Evolutionary conservation across 805 yeast genomes (phyloP).

Genomic region (Metschnikowia peoriensis): DNA sequence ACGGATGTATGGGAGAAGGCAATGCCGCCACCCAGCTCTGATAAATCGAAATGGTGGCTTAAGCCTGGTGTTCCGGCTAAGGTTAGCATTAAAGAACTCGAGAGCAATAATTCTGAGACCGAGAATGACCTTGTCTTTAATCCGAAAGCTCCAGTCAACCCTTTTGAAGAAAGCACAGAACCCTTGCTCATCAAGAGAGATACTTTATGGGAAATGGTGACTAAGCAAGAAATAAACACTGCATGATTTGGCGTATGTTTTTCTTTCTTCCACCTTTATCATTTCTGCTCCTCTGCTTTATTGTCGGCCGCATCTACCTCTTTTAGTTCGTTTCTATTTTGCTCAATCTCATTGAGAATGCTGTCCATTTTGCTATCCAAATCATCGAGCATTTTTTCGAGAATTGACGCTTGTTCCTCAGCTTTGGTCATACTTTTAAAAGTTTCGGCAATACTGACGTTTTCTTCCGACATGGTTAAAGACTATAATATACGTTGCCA

Average conservation of each 20-base stretch:
- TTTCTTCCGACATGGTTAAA: conserved; percentile 29
- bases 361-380: conserved; percentile 64
- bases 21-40: conserved; percentile 89
- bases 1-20: conserved; percentile 35
- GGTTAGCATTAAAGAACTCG: conserved; percentile 51
- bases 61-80: conserved; percentile 74
- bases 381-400: conserved; percentile 64
- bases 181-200: conserved; percentile 49
- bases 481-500: background rate
- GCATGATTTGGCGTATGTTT: background rate
- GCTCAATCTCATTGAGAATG: conserved; percentile 49
- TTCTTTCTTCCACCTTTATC: background rate
- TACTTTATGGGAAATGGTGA: conserved; percentile 13
- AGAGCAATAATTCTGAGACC: conserved; percentile 22
- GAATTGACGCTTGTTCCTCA: conserved; percentile 56
- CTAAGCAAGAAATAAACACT: background rate
- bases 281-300: background rate
- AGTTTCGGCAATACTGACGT: conserved; percentile 49
- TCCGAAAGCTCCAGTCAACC: conserved; percentile 69
- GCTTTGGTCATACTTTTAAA: conserved; percentile 64
- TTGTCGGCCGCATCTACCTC: background rate
- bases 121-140: conserved; percentile 48
- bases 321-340: conserved; percentile 9
- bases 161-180: conserved; percentile 55
- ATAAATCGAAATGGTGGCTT: conserved; percentile 87